Base-by-base conservation (phyloP, 2,329 filamentous ascomycete genomes). In the Nemania bipapillata region DNA sequence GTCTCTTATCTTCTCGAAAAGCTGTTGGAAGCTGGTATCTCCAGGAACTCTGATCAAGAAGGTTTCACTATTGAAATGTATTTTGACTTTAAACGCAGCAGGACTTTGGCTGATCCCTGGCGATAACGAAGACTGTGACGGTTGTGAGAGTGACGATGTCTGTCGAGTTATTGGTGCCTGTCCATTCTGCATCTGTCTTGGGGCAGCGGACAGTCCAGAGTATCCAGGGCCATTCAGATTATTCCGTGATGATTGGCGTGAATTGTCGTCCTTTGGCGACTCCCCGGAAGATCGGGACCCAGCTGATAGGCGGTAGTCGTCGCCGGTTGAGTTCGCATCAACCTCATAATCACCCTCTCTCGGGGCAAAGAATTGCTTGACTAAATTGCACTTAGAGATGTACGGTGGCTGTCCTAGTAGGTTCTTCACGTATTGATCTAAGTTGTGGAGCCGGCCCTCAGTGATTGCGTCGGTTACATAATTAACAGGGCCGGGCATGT, bases 381-480 rank as follows among this genome's bases (percentile, higher is more conserved):
- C 95, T 8, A 98, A 83, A 65, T 90, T 89, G 77, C 93, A 96
- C 73, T 90, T 88, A 0, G 93, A 89, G 71, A 99, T 97, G 78
- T 97, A 93, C 0, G 87, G 83, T 2, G 93, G 92, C 80, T 98
- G 91, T 40, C 88, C 87, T 8, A 99, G 84, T 24, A 99, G 85
- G 75, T 96, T 95, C 82, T 96, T 96, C 74, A 99, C 93, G 76
- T 99, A 99, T 59, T 95, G 92, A 77, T 99, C 94, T 45, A 99
- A 84, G 78, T 97, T 97, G 79, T 96, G 92, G 67, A 96, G 89
- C 73, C 96, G 90, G 30, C 94, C 94, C 77, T 97, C 94, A 20
- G 94, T 97, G 75, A 99, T 97, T 40, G 92, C 93, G 78, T 98
- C 95, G n/a, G 95, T 99, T 64, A 98, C 95, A 80, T 97, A 97